Base-by-base conservation (phyloP, 495 filamentous ascomycete genomes). In the Talaromyces ruber region DNA sequence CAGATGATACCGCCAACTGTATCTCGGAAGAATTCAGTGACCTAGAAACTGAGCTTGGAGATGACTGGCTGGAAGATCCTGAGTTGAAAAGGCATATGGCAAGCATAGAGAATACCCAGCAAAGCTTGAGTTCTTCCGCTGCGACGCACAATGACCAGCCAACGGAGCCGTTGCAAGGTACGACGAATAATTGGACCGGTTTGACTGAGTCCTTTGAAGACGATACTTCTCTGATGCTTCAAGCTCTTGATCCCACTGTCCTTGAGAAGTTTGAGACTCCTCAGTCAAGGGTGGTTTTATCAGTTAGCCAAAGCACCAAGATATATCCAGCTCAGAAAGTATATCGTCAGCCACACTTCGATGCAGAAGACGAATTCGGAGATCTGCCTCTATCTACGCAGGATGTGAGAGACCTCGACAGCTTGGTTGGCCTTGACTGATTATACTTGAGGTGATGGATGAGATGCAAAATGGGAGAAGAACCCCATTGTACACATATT, bases 161-260 rank as follows among this genome's bases (percentile, higher is more conserved):
- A 63, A 22, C 14, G 47, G 43, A 18, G 21, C 24, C 52, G n/a
- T 9, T 22, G 16, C 43, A 67, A 62, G 55, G 11, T 30, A 58
- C 30, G 25, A 50, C 52, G 4, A 47, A 58, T 22, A 21, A 53
- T 1, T 29, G 16, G 18, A 2, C 14, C 28, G 52, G 11, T 9
- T n/a, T n/a, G 22, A 22, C 16, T 18, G 69, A 74, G 18, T 79
- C 76, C 8, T 79, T 79, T 52, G 66, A 67, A n/a, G 75, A 79
- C 26, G 76, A 79, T 2, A 77, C 75, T 6, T 72, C 75, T 4
- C 62, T 68, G 26, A 68, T 71, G 16, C 66, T 78, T 55, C 74
- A 78, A 61, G 66, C 76, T 43, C 62, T 67, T 25, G 61, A 63
- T 50, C 50, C 53, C 14, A 43, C 11, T 7, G 16, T 57, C 0